phyloP scores from a whole-genome alignment of 495 filamentous ascomycete species.

The Cercophora samala region DNA sequence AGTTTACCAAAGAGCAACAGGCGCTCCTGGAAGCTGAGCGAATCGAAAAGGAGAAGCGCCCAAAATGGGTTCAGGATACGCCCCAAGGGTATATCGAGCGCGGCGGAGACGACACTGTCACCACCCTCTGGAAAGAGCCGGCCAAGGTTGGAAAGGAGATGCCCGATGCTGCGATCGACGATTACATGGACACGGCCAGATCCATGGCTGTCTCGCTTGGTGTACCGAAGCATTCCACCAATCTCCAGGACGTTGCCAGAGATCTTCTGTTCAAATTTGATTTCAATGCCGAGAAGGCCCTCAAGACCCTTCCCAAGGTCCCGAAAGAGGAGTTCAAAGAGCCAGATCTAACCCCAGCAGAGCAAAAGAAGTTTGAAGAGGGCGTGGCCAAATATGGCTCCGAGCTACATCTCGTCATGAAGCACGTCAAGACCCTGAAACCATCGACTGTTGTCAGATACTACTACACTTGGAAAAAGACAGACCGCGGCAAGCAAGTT shows the following conservation, averaged over 20 bases:
- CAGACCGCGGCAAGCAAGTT: constrained; percentile 73
- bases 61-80: constrained; percentile 91
- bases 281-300: constrained; percentile 68
- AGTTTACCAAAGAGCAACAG: constrained; percentile 71
- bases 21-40: constrained; percentile 80
- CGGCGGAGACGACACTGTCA: constrained; percentile 68
- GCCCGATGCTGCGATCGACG: constrained; percentile 52
- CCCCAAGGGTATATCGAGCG: constrained; percentile 79
- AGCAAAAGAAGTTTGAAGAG: constrained; percentile 88
- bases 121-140: constrained; percentile 60
- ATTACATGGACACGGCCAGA: constrained; percentile 70
- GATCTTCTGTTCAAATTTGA: constrained; percentile 66
- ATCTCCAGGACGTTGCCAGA: constrained; percentile 83
- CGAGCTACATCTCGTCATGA: constrained; percentile 77
- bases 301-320: constrained; percentile 63
- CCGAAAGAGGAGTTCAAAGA: constrained; percentile 78
- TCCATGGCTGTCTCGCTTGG: constrained; percentile 58
- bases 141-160: constrained; percentile 49
- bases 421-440: constrained; percentile 77
- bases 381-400: constrained; percentile 88
- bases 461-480: constrained; percentile 99
- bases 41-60: constrained; percentile 69
- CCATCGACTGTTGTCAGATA: constrained; percentile 80
- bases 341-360: constrained; percentile 72
- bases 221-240: constrained; percentile 68